A percentile compares a stretch with the other conserved stretches of the same genome.
Evolutionary conservation across 2,329 filamentous ascomycete species (phyloP).

Genomic region (Aspergillus pseudotamarii): DNA sequence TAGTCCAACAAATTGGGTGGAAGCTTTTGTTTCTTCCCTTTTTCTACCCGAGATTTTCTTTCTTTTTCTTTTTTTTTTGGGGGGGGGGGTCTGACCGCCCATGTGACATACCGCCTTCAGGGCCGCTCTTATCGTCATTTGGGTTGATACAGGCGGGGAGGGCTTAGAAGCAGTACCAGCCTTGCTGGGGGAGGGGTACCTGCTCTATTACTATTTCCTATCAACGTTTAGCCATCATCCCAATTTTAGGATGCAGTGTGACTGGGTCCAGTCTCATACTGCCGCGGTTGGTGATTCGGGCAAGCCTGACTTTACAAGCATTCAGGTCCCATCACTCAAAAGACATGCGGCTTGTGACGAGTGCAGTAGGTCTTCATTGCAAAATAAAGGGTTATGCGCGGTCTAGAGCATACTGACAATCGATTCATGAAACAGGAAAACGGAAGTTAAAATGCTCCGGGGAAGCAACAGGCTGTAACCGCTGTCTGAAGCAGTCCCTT

Average conservation of each 20-base stretch:
- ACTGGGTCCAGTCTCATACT: slow-evolving; percentile 14
- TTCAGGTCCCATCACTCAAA: slow-evolving; percentile 34
- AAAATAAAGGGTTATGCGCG: slow-evolving; percentile 4
- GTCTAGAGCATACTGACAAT: slow-evolving; percentile 19
- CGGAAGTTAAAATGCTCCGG: slow-evolving; percentile 54
- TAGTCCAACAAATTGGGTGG: not conserved
- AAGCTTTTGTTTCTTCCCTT: slow-evolving; percentile 21
- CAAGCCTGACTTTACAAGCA: slow-evolving; percentile 10
- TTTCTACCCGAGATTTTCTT: slow-evolving; percentile 17
- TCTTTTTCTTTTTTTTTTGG: not conserved
- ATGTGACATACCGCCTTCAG: slow-evolving; percentile 38
- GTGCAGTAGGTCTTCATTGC: slow-evolving; percentile 44
- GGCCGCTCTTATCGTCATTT: slow-evolving; percentile 24
- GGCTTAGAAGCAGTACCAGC: not conserved
- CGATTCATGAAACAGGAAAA: slow-evolving; percentile 37
- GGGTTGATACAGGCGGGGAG: not conserved
- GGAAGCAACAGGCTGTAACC: slow-evolving; percentile 44
- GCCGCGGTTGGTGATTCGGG: slow-evolving; percentile 10
- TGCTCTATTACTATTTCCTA: not conserved
- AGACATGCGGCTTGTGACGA: slow-evolving; percentile 53
- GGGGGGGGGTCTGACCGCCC: slow-evolving; percentile 39
- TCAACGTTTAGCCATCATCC: not conserved
- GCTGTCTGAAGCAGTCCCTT: slow-evolving; percentile 47
- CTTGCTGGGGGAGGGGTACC: not conserved
- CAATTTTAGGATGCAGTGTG: slow-evolving; percentile 15